Percentiles rank a stretch among this genome's conserved stretches.
phyloP scores from a whole-genome alignment of 1,284 basidiomycete genomes.

The Porogramme epimiltina region DNA sequence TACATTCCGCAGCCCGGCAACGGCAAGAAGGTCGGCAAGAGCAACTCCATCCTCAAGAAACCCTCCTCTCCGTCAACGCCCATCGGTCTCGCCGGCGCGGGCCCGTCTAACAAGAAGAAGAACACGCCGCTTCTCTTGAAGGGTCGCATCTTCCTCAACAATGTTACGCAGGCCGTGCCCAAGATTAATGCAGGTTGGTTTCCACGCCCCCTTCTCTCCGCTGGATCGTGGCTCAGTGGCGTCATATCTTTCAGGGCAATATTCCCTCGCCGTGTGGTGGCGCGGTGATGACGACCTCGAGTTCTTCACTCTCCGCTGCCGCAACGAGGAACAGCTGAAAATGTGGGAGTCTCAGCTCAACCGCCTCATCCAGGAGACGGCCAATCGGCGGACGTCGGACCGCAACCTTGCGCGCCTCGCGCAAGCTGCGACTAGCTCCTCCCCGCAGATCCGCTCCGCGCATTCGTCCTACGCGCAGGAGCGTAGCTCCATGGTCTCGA shows the following conservation, averaged over 20 bases:
- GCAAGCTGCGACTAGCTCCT: slow-evolving; percentile 41
- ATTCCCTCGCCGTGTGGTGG: slow-evolving; percentile 90
- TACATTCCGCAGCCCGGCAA: slow-evolving; percentile 52
- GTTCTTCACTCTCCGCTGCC: slow-evolving; percentile 92
- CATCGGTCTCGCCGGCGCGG: slow-evolving; percentile 41
- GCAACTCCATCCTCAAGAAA: slow-evolving; percentile 79
- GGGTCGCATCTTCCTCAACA: slow-evolving; percentile 96
- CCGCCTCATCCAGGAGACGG: slow-evolving; percentile 79
- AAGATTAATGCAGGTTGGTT: slow-evolving; percentile 63
- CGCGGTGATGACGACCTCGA: slow-evolving; percentile 91
- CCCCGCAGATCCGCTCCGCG: slow-evolving; percentile 28
- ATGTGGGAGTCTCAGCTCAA: slow-evolving; percentile 93
- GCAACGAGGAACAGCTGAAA: slow-evolving; percentile 89
- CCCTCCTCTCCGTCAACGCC: slow-evolving; percentile 47
- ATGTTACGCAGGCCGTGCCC: slow-evolving; percentile 81
- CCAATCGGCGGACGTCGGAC: slow-evolving; percentile 63
- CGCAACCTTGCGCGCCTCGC: slow-evolving; percentile 48
- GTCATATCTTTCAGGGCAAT: slow-evolving; percentile 38
- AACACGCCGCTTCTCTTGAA: slow-evolving; percentile 88
- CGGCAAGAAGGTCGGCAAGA: slow-evolving; percentile 67
- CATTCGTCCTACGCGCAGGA: slow-evolving; percentile 24
- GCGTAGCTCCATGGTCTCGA: slow-evolving; percentile 30
- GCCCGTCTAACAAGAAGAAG: slow-evolving; percentile 61
- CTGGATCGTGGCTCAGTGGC: not conserved
- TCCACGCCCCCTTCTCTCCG: not conserved